Base-by-base conservation (phyloP, 2,329 filamentous ascomycete genomes). In the Curvularia verruculosa region DNA sequence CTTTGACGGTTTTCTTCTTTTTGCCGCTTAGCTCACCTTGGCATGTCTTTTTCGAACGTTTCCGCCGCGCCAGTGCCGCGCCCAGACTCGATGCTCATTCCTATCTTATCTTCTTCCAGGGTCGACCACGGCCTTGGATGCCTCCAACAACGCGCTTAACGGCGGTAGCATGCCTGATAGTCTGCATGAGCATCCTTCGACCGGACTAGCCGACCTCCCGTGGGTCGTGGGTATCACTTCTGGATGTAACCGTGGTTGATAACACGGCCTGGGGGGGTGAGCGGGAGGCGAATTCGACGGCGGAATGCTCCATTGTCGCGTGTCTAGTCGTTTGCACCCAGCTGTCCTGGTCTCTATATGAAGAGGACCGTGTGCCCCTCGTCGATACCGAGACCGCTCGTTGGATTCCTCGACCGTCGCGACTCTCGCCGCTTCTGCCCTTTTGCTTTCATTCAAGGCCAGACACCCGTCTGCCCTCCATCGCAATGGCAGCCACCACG, bases 401-500 rank as follows among this genome's bases (percentile, higher is more conserved):
- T 43, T 59, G 45, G 26, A 29, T 49, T 49, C 28, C 18, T 26
- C 49, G 39, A 53, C 41, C 18, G 39, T 29, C 40, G 44, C 45
- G 45, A 43, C 12, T 36, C 24, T 45, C 31, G 39, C n/a, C 31
- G 28, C 12, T 44, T 39, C 39, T 48, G 36, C 49, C 41, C 36
- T 43, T 46, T 49, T 40, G 45, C 15, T 49, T 46, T 53, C 18
- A 9, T 18, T 36, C 5, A 9, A 51, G 51, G 18, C 23, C 48
- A 19, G 41, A 39, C 46, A 40, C 21, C 9, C 24, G 49, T 54
- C 54, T 29, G 39, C 15, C 46, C 48, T 13, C 23, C 52, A 23
- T 36, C 50, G 53, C 44, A 29, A 72, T 72, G 69, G 68, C 67
- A 26, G 50, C 56, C 47, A 65, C 49, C 28, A 56, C 58, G 51